Conservation (phyloP, 805 yeast genomes). For the Yamadazyma insecticola region DNA sequence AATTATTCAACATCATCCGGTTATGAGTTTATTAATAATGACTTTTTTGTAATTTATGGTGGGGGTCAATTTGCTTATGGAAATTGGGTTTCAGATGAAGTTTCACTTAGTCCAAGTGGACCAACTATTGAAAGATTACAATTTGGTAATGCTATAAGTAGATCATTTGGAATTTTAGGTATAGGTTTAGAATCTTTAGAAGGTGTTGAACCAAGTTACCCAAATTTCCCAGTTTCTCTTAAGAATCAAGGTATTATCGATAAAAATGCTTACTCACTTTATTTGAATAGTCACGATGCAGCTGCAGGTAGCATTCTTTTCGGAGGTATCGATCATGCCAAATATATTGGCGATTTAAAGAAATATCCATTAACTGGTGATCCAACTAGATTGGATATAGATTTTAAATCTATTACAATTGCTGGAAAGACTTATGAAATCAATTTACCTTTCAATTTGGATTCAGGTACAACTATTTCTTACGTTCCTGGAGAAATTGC, state of each 20-base stretch:
- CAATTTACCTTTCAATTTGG: conserved; percentile 4
- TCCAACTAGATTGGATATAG: conserved; percentile 1
- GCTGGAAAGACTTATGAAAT: conserved; percentile 2
- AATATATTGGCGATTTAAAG: conserved; percentile 16
- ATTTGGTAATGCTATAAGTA: too few species aligned
- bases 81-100: conserved; percentile 12
- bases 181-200: conserved; percentile 12
- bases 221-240: conserved; percentile 30
- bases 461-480: conserved; percentile 12
- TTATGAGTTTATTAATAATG: conserved; percentile 24
- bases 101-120: conserved; percentile 5
- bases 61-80: conserved; percentile 41
- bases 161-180: conserved; percentile 13
- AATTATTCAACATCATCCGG: conserved; percentile 26
- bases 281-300: conserved; percentile 19
- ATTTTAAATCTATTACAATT: conserved; percentile 1
- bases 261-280: conserved; percentile 33
- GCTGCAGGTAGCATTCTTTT: conserved; percentile 23
- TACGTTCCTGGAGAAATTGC: conserved; percentile 8
- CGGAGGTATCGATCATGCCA: conserved; percentile 28
- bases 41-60: conserved; percentile 41
- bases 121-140: too few species aligned
- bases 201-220: conserved; percentile 13
- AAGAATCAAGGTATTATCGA: conserved; percentile 28
- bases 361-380: conserved; percentile 2